phyloP scores from a whole-genome alignment of 805 yeast species.

The Candida ulmi region DNA sequence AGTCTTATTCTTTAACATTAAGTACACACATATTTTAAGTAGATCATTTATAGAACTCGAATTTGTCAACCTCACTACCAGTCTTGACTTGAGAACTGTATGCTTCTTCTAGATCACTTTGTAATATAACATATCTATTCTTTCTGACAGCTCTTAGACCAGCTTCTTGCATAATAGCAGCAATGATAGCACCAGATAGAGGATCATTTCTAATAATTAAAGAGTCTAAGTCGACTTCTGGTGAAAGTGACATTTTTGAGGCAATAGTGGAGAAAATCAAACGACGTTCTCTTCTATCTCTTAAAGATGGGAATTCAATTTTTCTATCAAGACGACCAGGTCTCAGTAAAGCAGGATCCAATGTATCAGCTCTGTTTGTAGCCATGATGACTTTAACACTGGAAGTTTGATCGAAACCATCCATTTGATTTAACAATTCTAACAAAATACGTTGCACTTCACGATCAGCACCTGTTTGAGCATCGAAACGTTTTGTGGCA shows the following conservation, averaged over 20 bases:
- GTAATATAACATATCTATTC: constrained; percentile 94
- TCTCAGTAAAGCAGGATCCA: constrained; percentile 96
- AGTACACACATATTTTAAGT: too few relatives aligned
- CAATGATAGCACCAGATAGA: constrained; percentile 93
- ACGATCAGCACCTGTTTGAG: constrained; percentile 99
- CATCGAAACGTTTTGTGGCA: constrained; percentile 98
- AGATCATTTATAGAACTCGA: constrained; percentile 90
- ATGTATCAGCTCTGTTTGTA: constrained; percentile 97
- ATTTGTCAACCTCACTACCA: constrained; percentile 92
- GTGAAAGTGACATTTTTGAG: constrained; percentile 95
- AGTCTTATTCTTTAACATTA: too few relatives aligned
- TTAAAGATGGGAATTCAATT: constrained; percentile 92
- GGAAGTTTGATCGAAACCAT: constrained; percentile 94
- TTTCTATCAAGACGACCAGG: constrained; percentile 98
- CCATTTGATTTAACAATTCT: constrained; percentile 97
- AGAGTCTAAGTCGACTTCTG: constrained; percentile 94
- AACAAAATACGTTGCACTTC: constrained; percentile 97
- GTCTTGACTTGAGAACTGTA: constrained; percentile 95
- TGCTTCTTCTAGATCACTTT: constrained; percentile 96
- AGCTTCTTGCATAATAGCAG: constrained; percentile 99
- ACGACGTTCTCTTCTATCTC: constrained; percentile 97
- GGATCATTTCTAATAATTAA: constrained; percentile 95
- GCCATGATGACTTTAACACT: constrained; percentile 99
- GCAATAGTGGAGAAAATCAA: constrained; percentile 94
- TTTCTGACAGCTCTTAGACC: constrained; percentile 98